Base-by-base conservation (phyloP, 768 basidiomycete species). In the Lactifluus volemus region DNA sequence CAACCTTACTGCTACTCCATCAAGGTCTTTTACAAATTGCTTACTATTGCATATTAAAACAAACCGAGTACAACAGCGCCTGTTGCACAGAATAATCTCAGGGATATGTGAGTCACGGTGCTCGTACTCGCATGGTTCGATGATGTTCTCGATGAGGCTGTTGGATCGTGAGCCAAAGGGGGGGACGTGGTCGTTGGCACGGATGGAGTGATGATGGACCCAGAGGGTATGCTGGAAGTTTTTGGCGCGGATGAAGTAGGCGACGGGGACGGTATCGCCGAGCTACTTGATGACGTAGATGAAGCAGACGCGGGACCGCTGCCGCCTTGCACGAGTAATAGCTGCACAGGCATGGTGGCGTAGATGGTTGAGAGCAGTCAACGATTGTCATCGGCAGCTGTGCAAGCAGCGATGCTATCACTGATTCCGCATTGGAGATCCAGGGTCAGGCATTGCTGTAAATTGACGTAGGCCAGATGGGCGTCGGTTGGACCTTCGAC, bases 401-500 rank as follows among this genome's bases (percentile, higher is more conserved):
- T 56, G 54, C 60, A 56, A 19, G 54, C 41, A 2, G 54, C 54
- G 38, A 56, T n/a, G 29, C 54, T 42, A 32, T 11, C 29, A n/a
- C 7, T 32, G 19, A 61, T 39, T 12, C 49, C 54, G 21, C 60
- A 61, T 12, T 55, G 17, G 48, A 61, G 38, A 30, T 61, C 60
- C 25, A 61, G 19, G 19, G 34, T 45, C 9, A 51, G 0, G 25
- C 54, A 56, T 9, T 51, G 8, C 3, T 42, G 25, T 5, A 36
- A 1, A 8, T 61, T 55, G n/a, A 32, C 32, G n/a, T 56, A 56
- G 3, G n/a, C 30, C 15, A 61, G n/a, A 32, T 61, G 60, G 25
- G 60, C 54, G 15, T 61, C 54, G 39, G 15, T 44, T 5, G 60
- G 54, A 15, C 60, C 49, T 19, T 61, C 54, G 21, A 61, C 41